Conservation (phyloP, 768 basidiomycete species). For the Boletus bicolor region DNA sequence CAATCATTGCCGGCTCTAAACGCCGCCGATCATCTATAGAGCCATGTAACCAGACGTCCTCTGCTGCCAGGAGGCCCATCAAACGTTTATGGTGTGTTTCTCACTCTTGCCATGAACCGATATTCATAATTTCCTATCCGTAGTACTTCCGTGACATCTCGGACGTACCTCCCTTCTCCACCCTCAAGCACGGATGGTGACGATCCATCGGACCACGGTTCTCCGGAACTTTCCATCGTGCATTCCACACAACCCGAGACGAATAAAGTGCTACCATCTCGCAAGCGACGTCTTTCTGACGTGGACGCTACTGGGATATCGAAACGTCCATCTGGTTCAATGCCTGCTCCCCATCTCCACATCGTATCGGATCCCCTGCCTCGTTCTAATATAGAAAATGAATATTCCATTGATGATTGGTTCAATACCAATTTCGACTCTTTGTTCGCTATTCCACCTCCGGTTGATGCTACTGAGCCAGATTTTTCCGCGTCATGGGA, state of each 20-base stretch:
- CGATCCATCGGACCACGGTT: not conserved
- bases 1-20: constrained; percentile 2
- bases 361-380: constrained; percentile 33
- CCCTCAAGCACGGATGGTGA: constrained; percentile 8
- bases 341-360: constrained; percentile 21
- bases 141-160: constrained; percentile 2
- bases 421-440: constrained; percentile 26
- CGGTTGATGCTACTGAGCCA: constrained; percentile 22
- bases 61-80: not conserved
- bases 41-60: not conserved
- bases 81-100: constrained; percentile 25
- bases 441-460: constrained; percentile 28
- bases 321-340: constrained; percentile 29
- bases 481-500: constrained; percentile 29
- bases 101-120: fast-evolving
- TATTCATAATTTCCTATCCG: not conserved
- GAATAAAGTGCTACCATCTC: not conserved
- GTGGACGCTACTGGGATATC: constrained; percentile 14
- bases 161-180: constrained; percentile 12
- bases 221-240: not conserved
- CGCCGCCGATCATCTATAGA: not conserved
- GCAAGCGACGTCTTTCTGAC: constrained; percentile 40
- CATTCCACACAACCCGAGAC: not conserved
- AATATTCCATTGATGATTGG: constrained; percentile 36
- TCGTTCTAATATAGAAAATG: constrained; percentile 10